These are phyloP conservation scores for Akanthomyces lecanii DNA, from an alignment of 2,329 filamentous ascomycete genomes.

Conservation along the genomic window DNA sequence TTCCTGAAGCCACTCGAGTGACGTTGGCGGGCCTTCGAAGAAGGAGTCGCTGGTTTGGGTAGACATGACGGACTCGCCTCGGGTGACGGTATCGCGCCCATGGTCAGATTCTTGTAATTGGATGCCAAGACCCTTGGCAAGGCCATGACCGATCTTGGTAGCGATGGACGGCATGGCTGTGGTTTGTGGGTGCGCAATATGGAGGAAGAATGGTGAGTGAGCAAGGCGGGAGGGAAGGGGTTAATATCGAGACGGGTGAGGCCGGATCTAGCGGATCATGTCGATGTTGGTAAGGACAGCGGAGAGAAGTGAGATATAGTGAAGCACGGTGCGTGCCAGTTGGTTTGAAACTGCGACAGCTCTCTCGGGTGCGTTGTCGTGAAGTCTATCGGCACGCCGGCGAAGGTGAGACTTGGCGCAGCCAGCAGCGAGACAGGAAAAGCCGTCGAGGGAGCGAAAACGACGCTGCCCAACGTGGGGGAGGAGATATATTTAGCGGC, in stretches of 20 bases:
- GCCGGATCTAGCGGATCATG: not conserved
- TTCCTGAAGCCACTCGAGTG: slow-evolving; percentile 65
- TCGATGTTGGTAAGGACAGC: not conserved
- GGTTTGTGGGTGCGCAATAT: not conserved
- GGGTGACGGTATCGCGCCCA: slow-evolving; percentile 53
- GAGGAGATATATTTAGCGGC: not conserved
- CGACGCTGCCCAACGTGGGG: not conserved
- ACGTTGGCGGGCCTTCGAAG: slow-evolving; percentile 75
- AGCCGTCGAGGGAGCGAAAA: not conserved
- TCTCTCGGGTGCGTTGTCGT: not conserved
- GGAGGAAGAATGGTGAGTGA: not conserved
- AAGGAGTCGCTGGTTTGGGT: slow-evolving; percentile 70
- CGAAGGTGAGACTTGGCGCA: not conserved
- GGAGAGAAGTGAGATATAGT: not conserved
- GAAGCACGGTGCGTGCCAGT: not conserved
- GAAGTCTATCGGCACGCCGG: not conserved
- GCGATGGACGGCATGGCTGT: slow-evolving; percentile 33
- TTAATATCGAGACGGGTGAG: not conserved
- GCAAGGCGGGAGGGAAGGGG: not conserved
- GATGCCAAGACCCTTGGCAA: slow-evolving; percentile 81
- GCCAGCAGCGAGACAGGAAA: not conserved
- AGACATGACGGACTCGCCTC: slow-evolving; percentile 77
- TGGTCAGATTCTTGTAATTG: slow-evolving; percentile 60
- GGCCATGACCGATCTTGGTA: slow-evolving; percentile 62
- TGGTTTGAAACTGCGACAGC: not conserved